These are phyloP conservation scores for Arthrobotrys entomopaga DNA, from an alignment of 2,329 filamentous ascomycete species.

Conservation along the genomic window DNA sequence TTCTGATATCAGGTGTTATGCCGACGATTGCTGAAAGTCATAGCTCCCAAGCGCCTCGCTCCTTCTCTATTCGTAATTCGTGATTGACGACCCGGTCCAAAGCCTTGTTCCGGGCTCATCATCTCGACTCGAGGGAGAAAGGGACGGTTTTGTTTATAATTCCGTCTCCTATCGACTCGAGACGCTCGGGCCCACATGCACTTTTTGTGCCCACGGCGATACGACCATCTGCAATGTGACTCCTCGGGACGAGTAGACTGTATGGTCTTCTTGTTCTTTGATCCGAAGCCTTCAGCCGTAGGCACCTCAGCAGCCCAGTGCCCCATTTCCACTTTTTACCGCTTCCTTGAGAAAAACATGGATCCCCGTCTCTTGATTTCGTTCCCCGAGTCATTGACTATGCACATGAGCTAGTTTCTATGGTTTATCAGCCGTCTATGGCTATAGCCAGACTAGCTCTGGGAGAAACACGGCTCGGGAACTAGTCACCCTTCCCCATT, in stretches of 20 bases:
- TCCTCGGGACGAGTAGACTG: not conserved
- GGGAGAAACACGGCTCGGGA: conserved; percentile 47
- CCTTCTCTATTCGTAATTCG: not conserved
- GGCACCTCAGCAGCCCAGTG: conserved; percentile 11
- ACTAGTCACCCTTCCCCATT: conserved; percentile 28
- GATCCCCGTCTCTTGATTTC: conserved; percentile 20
- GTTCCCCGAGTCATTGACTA: conserved; percentile 27
- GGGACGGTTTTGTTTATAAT: conserved; percentile 10
- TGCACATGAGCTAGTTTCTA: conserved; percentile 20
- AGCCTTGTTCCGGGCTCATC: conserved; percentile 19
- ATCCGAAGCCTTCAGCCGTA: conserved; percentile 27
- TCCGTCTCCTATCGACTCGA: conserved; percentile 38
- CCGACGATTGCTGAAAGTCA: conserved; percentile 4
- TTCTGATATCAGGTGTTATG: not conserved
- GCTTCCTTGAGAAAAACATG: conserved; percentile 15
- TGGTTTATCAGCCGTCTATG: conserved; percentile 47
- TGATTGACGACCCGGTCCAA: conserved; percentile 1
- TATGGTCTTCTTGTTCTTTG: conserved; percentile 3
- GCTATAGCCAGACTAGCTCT: conserved; percentile 25
- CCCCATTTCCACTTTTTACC: conserved; percentile 28
- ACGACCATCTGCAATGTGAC: conserved; percentile 35
- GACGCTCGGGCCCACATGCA: conserved; percentile 45
- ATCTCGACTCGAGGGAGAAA: conserved; percentile 36
- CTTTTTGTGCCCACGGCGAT: conserved; percentile 35
- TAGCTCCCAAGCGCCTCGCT: conserved; percentile 28